These are phyloP conservation scores for Monosporascus sp. DNA, from an alignment of 2,329 filamentous ascomycete species.

Conservation along the genomic window DNA sequence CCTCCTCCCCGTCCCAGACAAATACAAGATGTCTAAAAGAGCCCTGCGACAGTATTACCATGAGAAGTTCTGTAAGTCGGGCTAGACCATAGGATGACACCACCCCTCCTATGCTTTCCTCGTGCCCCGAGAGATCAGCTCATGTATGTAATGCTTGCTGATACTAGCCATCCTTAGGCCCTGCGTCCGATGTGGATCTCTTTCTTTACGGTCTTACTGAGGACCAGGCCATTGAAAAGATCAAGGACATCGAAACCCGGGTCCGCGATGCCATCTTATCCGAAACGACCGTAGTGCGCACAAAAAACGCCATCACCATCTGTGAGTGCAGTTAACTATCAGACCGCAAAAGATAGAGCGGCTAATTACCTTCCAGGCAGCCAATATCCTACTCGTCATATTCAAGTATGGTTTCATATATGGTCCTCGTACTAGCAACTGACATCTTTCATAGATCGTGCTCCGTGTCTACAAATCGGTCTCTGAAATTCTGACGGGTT, in stretches of 20 bases:
- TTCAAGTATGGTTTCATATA: slow-evolving; percentile 43
- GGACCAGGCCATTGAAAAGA: slow-evolving; percentile 74
- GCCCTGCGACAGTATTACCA: slow-evolving; percentile 71
- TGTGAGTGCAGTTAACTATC: slow-evolving; percentile 22
- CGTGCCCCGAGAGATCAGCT: too few relatives aligned
- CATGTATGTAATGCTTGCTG: neutral
- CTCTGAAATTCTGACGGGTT: slow-evolving; percentile 79
- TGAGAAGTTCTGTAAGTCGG: slow-evolving; percentile 55
- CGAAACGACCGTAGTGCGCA: slow-evolving; percentile 80
- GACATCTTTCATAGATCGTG: slow-evolving; percentile 59
- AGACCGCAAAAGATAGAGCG: neutral
- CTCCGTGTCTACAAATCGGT: slow-evolving; percentile 79
- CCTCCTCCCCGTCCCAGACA: slow-evolving; percentile 62
- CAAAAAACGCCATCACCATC: slow-evolving; percentile 84
- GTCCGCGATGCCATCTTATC: slow-evolving; percentile 71
- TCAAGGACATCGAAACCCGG: slow-evolving; percentile 71
- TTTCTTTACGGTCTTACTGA: slow-evolving; percentile 78
- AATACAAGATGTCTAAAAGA: slow-evolving; percentile 58
- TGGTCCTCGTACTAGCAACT: slow-evolving; percentile 5
- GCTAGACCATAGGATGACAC: neutral
- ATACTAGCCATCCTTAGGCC: slow-evolving; percentile 26
- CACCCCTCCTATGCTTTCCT: neutral
- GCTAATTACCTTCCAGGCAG: slow-evolving; percentile 42
- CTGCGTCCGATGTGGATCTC: slow-evolving; percentile 80
- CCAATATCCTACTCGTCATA: slow-evolving; percentile 76